Base-by-base conservation (phyloP, 2,329 filamentous ascomycete species). In the Calycina herbarum region DNA sequence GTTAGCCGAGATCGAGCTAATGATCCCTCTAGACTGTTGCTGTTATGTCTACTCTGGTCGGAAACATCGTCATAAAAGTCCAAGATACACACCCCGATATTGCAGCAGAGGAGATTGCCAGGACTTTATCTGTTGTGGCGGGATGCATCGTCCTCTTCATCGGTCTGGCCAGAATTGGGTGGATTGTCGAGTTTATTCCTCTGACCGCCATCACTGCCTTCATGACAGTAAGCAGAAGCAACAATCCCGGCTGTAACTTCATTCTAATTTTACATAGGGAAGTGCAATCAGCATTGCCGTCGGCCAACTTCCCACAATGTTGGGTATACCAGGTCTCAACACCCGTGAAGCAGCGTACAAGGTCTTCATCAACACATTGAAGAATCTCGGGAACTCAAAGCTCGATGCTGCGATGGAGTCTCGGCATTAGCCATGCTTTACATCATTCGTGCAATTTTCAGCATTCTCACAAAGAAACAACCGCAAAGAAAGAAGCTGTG, bases 111-210 rank as follows among this genome's bases (percentile, higher is more conserved):
- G 83, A 89, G 38, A 86, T 97, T 72, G 93, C 94, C 1, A 92
- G 90, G 11, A 87, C 89, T 3, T 82, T 98, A 24, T 88, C 93
- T 5, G 81, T 98, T 63, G 86, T 97, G 63, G 84, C 86, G 5
- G 94, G 94, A 48, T 83, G 82, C 42, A 90, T 97, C 65, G 89
- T 97, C 45, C 82, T 90, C 61, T 86, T 88, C 68, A 85, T 98
- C 67, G 95, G 94, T 3, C 80, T 97, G 2, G 80, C 92, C 54
- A 88, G 94, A 58, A 85, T 89, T 48, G 94, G 95, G 5, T 96
- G 93, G 87, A 89, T 98, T 61, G 93, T 97, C 58, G 93, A 98
- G 70, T 86, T 97, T 73, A 97, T 98, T 72, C 92, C 95, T 1
- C 86, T 97, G 64, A 89, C 93, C 1, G 92, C 94, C 0, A 92